Conservation (phyloP, 1,139 yeast genomes). For the Groenewaldozyma auringiensis region DNA sequence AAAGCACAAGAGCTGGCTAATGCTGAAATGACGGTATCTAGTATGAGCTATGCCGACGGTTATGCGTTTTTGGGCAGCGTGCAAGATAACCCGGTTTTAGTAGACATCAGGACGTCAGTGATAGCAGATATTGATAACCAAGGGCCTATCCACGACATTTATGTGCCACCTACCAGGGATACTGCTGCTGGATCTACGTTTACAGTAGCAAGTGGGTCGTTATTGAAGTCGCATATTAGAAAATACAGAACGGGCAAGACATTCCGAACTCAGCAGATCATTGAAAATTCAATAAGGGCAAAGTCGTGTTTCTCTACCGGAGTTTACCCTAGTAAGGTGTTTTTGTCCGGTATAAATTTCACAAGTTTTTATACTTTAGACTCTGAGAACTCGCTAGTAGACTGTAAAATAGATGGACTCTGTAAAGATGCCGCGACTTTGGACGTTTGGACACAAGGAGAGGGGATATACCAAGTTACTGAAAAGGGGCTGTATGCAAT, state of each 20-base stretch:
- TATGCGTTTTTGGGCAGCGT: background rate
- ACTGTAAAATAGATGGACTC: background rate
- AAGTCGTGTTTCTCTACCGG: background rate
- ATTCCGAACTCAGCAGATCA: background rate
- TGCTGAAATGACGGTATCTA: background rate
- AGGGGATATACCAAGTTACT: background rate
- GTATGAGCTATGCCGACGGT: background rate
- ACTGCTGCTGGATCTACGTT: background rate
- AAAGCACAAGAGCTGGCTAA: background rate
- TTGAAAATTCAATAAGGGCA: background rate
- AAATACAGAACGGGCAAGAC: background rate
- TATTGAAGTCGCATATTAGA: background rate
- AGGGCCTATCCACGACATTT: background rate
- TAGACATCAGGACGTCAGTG: background rate
- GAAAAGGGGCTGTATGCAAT: background rate
- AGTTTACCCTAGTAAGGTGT: background rate
- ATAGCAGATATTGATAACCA: background rate
- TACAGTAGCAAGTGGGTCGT: background rate
- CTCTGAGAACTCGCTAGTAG: background rate
- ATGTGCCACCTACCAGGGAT: background rate
- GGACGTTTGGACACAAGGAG: background rate
- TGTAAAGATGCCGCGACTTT: background rate
- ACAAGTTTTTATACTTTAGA: background rate
- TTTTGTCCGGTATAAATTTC: background rate
- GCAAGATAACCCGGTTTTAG: background rate